Evolutionary conservation across 2,329 filamentous ascomycete species (phyloP).

Genomic region (Fusarium brevicatenulatum): DNA sequence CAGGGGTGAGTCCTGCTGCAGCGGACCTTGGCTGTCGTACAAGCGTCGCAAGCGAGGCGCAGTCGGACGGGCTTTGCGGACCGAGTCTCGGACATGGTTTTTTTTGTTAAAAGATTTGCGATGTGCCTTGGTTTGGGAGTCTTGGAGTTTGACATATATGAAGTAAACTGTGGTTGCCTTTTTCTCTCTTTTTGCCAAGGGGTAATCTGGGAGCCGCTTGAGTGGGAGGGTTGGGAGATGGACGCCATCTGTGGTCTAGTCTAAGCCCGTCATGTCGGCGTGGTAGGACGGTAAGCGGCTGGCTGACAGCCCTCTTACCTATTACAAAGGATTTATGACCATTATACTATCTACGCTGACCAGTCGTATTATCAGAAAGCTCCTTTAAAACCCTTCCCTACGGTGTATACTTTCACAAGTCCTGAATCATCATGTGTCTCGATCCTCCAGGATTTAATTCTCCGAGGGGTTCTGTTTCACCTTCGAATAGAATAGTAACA

Average conservation of each 20-base stretch:
- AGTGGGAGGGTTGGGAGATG: neutral
- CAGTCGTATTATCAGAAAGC: neutral
- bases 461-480: neutral
- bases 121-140: neutral
- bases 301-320: conserved; percentile 5
- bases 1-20: conserved; percentile 34
- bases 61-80: conserved; percentile 21
- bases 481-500: too few relatives aligned
- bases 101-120: neutral
- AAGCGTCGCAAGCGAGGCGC: conserved; percentile 31
- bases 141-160: conserved; percentile 11
- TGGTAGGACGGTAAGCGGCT: conserved; percentile 23
- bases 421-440: neutral
- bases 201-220: neutral
- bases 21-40: conserved; percentile 33
- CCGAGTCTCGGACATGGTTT: conserved; percentile 15
- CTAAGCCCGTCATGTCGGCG: conserved; percentile 19
- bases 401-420: neutral
- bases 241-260: neutral
- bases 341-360: neutral
- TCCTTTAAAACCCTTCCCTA: too few relatives aligned
- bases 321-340: neutral
- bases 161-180: neutral
- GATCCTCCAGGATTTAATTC: neutral
- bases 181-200: neutral